phyloP scores from a whole-genome alignment of 2,329 filamentous ascomycete species.

The Harringtonia aguacate region DNA sequence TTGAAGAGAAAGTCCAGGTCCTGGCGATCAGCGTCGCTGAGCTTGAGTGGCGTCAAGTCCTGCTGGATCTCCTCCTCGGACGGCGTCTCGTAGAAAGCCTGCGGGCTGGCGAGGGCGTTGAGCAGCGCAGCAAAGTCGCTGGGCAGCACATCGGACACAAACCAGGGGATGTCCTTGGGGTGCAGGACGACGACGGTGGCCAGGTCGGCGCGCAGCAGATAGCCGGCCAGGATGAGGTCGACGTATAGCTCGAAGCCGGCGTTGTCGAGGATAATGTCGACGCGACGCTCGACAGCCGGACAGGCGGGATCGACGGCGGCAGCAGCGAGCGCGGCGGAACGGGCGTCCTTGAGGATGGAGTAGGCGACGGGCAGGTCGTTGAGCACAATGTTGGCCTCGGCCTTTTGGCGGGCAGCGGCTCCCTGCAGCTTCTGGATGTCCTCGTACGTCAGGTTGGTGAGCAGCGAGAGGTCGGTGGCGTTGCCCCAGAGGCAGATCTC shows the following conservation, averaged over 20 bases:
- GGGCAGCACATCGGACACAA: constrained; percentile 89
- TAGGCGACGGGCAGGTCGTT: constrained; percentile 57
- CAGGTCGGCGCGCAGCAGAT: constrained; percentile 72
- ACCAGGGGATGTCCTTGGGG: constrained; percentile 95
- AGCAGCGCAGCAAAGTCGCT: constrained; percentile 77
- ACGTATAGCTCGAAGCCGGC: constrained; percentile 96
- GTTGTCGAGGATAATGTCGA: constrained; percentile 95
- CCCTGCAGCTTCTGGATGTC: constrained; percentile 97
- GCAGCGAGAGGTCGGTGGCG: constrained; percentile 83
- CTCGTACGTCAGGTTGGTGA: constrained; percentile 84
- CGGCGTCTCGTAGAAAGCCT: constrained; percentile 65
- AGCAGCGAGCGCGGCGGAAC: constrained; percentile 10
- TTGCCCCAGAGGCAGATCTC: constrained; percentile 98
- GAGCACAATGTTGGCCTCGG: constrained; percentile 83
- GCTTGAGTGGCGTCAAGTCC: constrained; percentile 43
- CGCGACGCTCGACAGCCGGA: constrained; percentile 58
- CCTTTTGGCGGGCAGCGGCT: constrained; percentile 70
- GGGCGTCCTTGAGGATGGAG: constrained; percentile 13
- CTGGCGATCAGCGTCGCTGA: constrained; percentile 56
- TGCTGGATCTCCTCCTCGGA: constrained; percentile 56
- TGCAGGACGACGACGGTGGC: constrained; percentile 83
- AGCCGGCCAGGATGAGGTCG: constrained; percentile 84
- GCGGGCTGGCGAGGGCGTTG: constrained; percentile 65
- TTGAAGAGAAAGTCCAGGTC: constrained; percentile 69
- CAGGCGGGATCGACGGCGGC: no score